Percentiles rank a stretch among this genome's conserved stretches.
Conservation (phyloP, 148 eudicot species). For the Hydrangea macrophylla region DNA sequence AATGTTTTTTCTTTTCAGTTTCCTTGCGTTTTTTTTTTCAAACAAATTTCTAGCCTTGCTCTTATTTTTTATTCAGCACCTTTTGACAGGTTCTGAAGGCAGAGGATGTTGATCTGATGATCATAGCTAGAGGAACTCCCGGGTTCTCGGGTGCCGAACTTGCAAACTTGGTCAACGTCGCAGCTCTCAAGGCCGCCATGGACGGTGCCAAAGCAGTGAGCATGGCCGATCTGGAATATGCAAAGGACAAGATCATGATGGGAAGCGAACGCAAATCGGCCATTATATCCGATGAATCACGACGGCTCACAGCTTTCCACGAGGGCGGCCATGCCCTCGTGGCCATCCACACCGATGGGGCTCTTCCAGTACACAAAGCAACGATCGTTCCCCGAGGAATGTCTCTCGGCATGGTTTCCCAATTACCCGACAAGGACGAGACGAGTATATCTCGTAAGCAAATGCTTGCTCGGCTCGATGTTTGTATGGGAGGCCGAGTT, state of each 20-base stretch:
- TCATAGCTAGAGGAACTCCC: slow-evolving; percentile 95
- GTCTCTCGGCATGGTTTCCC: slow-evolving; percentile 94
- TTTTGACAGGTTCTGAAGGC: slow-evolving; percentile 72
- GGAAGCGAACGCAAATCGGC: slow-evolving; percentile 99
- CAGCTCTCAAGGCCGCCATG: slow-evolving; percentile 96
- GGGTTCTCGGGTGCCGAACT: slow-evolving; percentile 99
- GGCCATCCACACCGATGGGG: slow-evolving; percentile 90
- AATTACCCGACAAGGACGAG: slow-evolving; percentile 84
- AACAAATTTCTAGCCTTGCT: neutral
- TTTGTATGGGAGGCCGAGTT: slow-evolving; percentile 95
- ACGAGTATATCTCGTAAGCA: slow-evolving; percentile 81
- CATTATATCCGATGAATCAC: slow-evolving; percentile 79
- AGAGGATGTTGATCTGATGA: slow-evolving; percentile 86
- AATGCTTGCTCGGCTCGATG: slow-evolving; percentile 93
- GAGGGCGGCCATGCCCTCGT: slow-evolving; percentile 99
- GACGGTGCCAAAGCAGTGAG: slow-evolving; percentile 91
- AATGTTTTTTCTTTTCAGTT: neutral
- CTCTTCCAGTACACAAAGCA: slow-evolving; percentile 93
- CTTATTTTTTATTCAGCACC: slow-evolving; percentile 4
- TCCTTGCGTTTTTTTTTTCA: no score
- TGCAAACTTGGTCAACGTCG: slow-evolving; percentile 88
- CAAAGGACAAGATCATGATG: slow-evolving; percentile 94
- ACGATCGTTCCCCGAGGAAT: slow-evolving; percentile 91
- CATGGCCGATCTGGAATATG: slow-evolving; percentile 80
- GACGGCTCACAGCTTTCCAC: slow-evolving; percentile 81